Evolutionary conservation across 2,329 filamentous ascomycete species (phyloP), one percentile per base, ranked within the genome.

Genomic region (Neoarthrinium moseri): DNA sequence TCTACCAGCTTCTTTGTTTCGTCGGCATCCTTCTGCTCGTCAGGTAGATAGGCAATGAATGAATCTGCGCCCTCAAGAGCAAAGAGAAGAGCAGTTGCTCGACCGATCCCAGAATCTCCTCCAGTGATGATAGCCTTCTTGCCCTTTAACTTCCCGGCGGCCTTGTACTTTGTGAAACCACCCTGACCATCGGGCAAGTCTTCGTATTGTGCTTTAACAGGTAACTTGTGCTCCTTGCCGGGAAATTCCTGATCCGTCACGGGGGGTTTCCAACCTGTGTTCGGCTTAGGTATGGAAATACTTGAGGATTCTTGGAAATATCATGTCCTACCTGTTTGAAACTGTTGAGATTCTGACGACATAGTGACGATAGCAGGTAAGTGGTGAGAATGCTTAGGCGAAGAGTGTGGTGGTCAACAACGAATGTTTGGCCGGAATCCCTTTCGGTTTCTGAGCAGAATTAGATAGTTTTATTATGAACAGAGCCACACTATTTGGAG

Each of bases 111-210:
- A 6, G 80, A 85, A 65, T 92, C 88, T 4, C 89, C 89, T 13
- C 88, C 88, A 0, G 89, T 92, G 57, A 94, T 92, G 47, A 94
- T 67, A 6, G 88, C 87, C 48, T 81, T 87, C 66, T 86, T 88
- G 51, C 83, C 87, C 57, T 80, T 67, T 6, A 94, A 79, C 69
- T 94, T 95, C 39, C 82, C 83, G 1, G 88, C 86, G 4, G 86
- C 80, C 60, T 84, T 83, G 70, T 94, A 92, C 38, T 77, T 77
- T 57, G 87, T 80, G 55, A 80, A 83, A 11, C 81, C 81, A 29
- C 85, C 84, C 48, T 86, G 80, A 15, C 79, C 75, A 5, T 81
- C 84, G 0, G 88, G 88, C 2, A 91, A 66, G 48, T 85, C 72
- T 45, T 86, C 81, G 46, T 78, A 81, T 35, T 78, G 70, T 2